phyloP scores from a whole-genome alignment of 352 stramenopile species.

The Globisporangium acanthophoron region DNA sequence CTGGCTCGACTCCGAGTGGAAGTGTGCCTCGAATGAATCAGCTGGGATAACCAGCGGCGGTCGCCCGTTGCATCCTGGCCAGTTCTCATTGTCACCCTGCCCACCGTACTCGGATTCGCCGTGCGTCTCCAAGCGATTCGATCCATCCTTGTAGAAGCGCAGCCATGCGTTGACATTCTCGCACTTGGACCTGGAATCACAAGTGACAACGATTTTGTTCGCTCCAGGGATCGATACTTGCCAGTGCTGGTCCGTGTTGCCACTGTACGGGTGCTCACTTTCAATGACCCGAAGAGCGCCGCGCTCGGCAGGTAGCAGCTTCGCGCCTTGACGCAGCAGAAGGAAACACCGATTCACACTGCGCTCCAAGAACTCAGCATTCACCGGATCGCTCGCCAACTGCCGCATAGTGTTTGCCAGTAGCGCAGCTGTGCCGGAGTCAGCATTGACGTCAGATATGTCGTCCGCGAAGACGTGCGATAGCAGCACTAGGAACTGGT shows the following conservation, averaged over 20 bases:
- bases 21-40: conserved; percentile 74
- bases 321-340: conserved; percentile 18
- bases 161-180: conserved; percentile 64
- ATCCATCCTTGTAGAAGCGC: conserved; percentile 58
- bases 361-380: conserved; percentile 15
- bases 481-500: conserved; percentile 43
- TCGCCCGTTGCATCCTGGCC: conserved; percentile 57
- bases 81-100: conserved; percentile 65
- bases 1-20: conserved; percentile 75
- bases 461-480: conserved; percentile 27
- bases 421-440: not conserved
- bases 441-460: not conserved
- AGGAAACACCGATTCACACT: conserved; percentile 19
- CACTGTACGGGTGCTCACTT: conserved; percentile 64
- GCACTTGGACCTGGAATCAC: conserved; percentile 67
- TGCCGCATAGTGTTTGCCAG: conserved; percentile 20
- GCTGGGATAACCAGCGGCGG: conserved; percentile 67
- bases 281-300: conserved; percentile 52
- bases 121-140: conserved; percentile 35
- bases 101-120: conserved; percentile 62
- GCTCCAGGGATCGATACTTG: conserved; percentile 61
- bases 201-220: conserved; percentile 56
- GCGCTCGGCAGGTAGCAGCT: conserved; percentile 32
- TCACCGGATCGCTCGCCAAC: conserved; percentile 15
- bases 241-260: conserved; percentile 69